Conservation (phyloP, 345 rosid genomes). For the Melaleuca quinquenervia region DNA sequence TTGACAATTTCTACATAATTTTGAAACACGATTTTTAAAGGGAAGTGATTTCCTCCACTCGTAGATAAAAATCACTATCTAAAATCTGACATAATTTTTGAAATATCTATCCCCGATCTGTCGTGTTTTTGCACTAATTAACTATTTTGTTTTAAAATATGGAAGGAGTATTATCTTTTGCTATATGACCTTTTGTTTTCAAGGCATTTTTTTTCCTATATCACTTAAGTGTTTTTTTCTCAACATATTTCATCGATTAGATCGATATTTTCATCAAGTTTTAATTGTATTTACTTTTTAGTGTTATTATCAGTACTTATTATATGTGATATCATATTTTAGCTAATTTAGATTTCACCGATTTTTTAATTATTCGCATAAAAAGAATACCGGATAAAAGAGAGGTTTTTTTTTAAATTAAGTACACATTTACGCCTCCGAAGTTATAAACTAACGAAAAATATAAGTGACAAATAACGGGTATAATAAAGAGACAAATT, state of each 20-base stretch:
- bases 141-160: background rate
- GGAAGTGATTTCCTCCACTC: background rate
- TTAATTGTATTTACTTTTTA: background rate
- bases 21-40: background rate
- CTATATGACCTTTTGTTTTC: background rate
- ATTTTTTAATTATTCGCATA: background rate
- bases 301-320: background rate
- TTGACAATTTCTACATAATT: background rate
- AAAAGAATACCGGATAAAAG: background rate
- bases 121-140: background rate
- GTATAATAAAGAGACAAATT: background rate
- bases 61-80: background rate
- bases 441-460: background rate
- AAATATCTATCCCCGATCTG: background rate
- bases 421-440: background rate
- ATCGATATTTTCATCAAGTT: background rate
- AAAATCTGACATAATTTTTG: background rate
- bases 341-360: background rate
- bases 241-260: rapidly evolving
- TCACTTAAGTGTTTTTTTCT: background rate
- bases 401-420: background rate
- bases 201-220: background rate
- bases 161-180: background rate
- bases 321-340: background rate
- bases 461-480: background rate